phyloP scores from a whole-genome alignment of 1,284 basidiomycete genomes.

The Pseudozyma thailandica region DNA sequence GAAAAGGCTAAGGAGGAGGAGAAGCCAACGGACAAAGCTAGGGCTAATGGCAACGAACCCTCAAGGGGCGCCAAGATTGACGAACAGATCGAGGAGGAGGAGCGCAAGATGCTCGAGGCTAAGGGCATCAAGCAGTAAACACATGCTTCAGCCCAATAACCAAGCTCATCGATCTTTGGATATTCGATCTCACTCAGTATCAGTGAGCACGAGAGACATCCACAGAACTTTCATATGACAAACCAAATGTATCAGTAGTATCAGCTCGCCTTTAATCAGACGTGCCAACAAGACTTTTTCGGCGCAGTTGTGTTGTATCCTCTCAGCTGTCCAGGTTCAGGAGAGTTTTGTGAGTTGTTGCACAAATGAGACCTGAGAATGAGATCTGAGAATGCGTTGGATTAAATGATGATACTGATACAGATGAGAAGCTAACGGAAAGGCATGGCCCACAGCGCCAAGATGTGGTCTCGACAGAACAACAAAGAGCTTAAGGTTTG shows the following conservation, averaged over 20 bases:
- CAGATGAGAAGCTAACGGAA: no score
- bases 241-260: constrained; percentile 15
- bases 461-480: background rate
- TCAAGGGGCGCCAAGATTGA: constrained; percentile 75
- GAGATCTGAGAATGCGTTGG: no score
- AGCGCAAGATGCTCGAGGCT: constrained; percentile 64
- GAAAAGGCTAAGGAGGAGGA: constrained; percentile 44
- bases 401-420: no score
- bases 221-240: background rate
- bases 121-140: constrained; percentile 56
- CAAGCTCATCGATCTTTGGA: background rate
- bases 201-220: no score
- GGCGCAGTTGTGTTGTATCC: background rate
- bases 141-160: background rate
- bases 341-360: no score
- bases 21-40: constrained; percentile 50
- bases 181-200: no score
- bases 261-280: background rate
- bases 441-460: no score
- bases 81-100: constrained; percentile 72
- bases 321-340: background rate
- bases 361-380: no score
- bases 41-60: constrained; percentile 74
- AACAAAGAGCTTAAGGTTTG: background rate
- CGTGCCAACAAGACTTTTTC: constrained; percentile 5